These are phyloP conservation scores for Penicillium bovifimosum DNA, from an alignment of 495 filamentous ascomycete species.

Conservation along the genomic window DNA sequence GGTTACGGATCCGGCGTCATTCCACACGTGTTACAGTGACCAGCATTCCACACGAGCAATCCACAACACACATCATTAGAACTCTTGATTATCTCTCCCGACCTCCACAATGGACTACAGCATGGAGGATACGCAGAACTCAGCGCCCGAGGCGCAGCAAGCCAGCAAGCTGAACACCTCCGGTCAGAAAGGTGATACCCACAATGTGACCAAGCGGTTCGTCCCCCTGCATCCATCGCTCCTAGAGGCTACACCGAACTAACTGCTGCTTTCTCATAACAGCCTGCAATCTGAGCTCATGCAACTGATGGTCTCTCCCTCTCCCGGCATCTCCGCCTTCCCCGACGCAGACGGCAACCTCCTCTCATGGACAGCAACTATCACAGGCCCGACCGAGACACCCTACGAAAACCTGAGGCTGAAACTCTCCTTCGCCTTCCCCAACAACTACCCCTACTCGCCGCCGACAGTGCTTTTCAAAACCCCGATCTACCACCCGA, in stretches of 20 bases:
- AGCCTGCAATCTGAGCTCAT: slow-evolving; percentile 96
- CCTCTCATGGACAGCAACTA: slow-evolving; percentile 86
- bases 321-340: slow-evolving; percentile 92
- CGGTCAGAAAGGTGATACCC: slow-evolving; percentile 53
- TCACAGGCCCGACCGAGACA: slow-evolving; percentile 85
- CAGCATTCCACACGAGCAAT: slow-evolving; percentile 23
- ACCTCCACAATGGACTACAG: slow-evolving; percentile 52
- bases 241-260: neutral
- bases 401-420: slow-evolving; percentile 85
- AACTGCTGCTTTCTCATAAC: slow-evolving; percentile 1
- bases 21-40: slow-evolving; percentile 35
- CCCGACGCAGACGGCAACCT: slow-evolving; percentile 87
- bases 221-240: slow-evolving; percentile 10
- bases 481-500: slow-evolving; percentile 91
- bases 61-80: neutral
- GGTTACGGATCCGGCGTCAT: slow-evolving; percentile 38
- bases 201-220: slow-evolving; percentile 77
- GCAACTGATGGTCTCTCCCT: slow-evolving; percentile 92
- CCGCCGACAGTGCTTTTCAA: slow-evolving; percentile 92
- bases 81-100: neutral
- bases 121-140: slow-evolving; percentile 69
- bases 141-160: slow-evolving; percentile 56
- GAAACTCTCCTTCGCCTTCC: slow-evolving; percentile 91
- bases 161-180: slow-evolving; percentile 54
- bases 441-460: slow-evolving; percentile 86